Evolutionary conservation across 257 asterid genomes (phyloP).

Genomic region (Solanum infundibuliforme): DNA sequence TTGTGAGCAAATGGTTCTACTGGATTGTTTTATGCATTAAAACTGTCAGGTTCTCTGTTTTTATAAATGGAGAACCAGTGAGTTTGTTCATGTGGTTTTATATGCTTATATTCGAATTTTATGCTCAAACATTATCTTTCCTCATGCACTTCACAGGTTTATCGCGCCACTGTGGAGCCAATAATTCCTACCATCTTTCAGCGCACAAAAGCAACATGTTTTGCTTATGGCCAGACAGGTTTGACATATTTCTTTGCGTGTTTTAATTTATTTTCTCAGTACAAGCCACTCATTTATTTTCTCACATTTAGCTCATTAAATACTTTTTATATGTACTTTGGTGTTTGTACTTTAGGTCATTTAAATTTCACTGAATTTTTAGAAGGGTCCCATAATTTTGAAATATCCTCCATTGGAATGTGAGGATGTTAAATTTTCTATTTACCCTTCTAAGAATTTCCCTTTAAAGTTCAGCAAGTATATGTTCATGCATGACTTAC

Average conservation of each 20-base stretch:
- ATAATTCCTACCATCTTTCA: constrained; percentile 93
- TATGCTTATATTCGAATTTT: background rate
- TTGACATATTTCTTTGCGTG: background rate
- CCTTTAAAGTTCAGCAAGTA: background rate
- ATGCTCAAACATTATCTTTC: background rate
- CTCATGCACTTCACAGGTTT: constrained; percentile 47
- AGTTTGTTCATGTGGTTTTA: background rate
- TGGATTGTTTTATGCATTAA: background rate
- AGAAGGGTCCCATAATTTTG: background rate
- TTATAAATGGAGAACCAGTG: background rate
- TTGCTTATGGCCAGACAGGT: constrained; percentile 99
- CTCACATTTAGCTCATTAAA: background rate
- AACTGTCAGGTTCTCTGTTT: background rate
- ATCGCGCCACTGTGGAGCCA: constrained; percentile 92
- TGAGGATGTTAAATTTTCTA: background rate
- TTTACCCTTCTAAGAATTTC: background rate
- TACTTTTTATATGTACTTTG: background rate
- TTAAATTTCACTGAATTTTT: background rate
- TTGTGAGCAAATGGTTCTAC: background rate
- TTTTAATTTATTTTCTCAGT: background rate
- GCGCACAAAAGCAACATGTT: constrained; percentile 98
- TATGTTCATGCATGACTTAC: background rate
- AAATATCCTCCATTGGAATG: background rate
- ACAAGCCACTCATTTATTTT: background rate
- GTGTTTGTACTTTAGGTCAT: background rate